Percentiles rank a stretch among this genome's conserved stretches.
phyloP scores from a whole-genome alignment of 2,329 filamentous ascomycete species.

The Penicillium aurantiogriseum region DNA sequence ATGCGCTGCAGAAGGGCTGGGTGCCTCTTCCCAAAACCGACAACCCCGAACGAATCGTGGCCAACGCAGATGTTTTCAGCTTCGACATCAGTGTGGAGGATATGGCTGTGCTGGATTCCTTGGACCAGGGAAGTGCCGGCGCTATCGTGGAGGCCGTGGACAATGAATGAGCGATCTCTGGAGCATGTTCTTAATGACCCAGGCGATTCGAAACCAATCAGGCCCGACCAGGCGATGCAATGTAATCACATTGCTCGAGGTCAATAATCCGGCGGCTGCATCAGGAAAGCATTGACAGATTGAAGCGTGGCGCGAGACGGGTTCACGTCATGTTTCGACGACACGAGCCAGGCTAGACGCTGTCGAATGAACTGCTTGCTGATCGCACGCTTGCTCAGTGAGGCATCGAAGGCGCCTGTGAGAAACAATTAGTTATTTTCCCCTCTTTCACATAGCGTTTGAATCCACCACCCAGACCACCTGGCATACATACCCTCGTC shows the following conservation, averaged over 20 bases:
- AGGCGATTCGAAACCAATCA: slow-evolving; percentile 9
- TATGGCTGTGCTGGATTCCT: slow-evolving; percentile 53
- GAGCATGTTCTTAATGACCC: slow-evolving; percentile 8
- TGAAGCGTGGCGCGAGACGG: slow-evolving; percentile 83
- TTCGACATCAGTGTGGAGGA: slow-evolving; percentile 59
- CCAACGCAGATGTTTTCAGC: slow-evolving; percentile 63
- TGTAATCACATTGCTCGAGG: background rate
- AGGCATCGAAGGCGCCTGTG: slow-evolving; percentile 34
- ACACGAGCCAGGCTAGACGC: slow-evolving; percentile 78
- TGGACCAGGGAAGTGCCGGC: slow-evolving; percentile 52
- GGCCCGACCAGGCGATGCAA: slow-evolving; percentile 5
- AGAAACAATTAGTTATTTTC: slow-evolving; percentile 13
- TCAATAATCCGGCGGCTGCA: slow-evolving; percentile 51
- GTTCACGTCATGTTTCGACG: slow-evolving; percentile 73
- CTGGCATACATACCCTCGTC: slow-evolving; percentile 54
- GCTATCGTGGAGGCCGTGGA: slow-evolving; percentile 49
- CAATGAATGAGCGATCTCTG: slow-evolving; percentile 37
- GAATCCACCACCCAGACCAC: slow-evolving; percentile 8
- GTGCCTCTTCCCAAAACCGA: slow-evolving; percentile 74
- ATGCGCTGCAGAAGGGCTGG: slow-evolving; percentile 76
- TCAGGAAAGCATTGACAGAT: slow-evolving; percentile 86
- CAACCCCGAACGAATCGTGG: slow-evolving; percentile 62
- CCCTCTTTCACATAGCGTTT: slow-evolving; percentile 22
- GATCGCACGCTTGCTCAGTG: slow-evolving; percentile 41
- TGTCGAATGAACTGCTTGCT: slow-evolving; percentile 76